A percentile compares a stretch with the other conserved stretches of the same genome.
phyloP scores from a whole-genome alignment of 1,284 basidiomycete genomes.

The Hypsizygus ulmarius region DNA sequence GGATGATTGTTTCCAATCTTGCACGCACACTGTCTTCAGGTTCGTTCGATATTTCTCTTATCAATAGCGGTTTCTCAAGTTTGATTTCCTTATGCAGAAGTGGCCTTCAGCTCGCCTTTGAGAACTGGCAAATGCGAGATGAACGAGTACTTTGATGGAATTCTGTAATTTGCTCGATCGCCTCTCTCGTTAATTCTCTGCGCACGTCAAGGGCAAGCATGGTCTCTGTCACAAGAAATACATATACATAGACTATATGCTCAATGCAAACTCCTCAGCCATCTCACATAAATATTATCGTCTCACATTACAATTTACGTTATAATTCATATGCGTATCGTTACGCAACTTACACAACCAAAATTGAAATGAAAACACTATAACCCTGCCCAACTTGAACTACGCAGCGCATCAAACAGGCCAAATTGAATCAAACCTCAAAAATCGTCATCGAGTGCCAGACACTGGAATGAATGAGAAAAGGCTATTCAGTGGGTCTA shows the following conservation, averaged over 20 bases:
- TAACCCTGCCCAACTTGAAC: too few species aligned
- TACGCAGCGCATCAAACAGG: not conserved
- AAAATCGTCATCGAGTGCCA: constrained; percentile 47
- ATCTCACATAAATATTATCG: too few species aligned
- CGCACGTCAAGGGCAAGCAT: too few species aligned
- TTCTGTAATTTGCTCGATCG: constrained; percentile 9
- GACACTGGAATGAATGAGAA: constrained; percentile 38
- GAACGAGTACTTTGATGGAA: constrained; percentile 21
- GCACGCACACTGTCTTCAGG: constrained; percentile 17
- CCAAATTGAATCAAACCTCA: constrained; percentile 4
- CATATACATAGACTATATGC: too few species aligned
- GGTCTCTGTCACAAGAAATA: too few species aligned
- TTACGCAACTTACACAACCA: too few species aligned
- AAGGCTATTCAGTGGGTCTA: not conserved
- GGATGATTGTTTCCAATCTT: constrained; percentile 33
- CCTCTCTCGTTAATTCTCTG: not conserved
- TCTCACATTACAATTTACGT: too few species aligned
- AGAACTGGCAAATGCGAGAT: constrained; percentile 9
- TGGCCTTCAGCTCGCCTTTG: not conserved
- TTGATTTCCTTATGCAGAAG: not conserved
- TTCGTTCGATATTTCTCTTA: constrained; percentile 1
- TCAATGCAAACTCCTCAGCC: too few species aligned
- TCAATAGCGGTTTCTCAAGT: not conserved
- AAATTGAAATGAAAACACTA: too few species aligned
- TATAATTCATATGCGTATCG: too few species aligned